Base-by-base conservation (phyloP, 805 yeast genomes). In the Candida piceae region DNA sequence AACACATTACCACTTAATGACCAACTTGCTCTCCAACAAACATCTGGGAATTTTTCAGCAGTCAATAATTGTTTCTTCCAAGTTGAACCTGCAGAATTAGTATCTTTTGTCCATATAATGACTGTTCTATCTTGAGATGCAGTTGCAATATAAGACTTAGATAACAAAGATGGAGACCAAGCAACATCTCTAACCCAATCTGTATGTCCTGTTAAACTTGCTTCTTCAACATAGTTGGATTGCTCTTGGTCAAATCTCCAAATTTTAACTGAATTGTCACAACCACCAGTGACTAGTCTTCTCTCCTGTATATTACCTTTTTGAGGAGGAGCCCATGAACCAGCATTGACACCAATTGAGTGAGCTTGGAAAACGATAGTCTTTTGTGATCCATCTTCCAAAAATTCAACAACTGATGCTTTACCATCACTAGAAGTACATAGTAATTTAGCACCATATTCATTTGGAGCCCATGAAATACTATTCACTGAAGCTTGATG, bases 101-200 rank as follows among this genome's bases (percentile, higher is more conserved):
- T 35, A 18, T 71, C 72, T 62, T 87, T 90, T 7, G 96, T 80
- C 99, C 99, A 93, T 57, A 93, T 84, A 42, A 89, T 70, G 35
- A 94, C 97, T 0, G 94, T 84, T 60, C 86, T 81, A 63, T 93
- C 99, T 65, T 93, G 97, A 16, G 97, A 89, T 8, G 96, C 97
- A 25, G 95, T 80, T 11, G 97, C 98, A 52, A 93, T 84, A 60
- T 88, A 90, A 11, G 95, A 80, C 50, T 85, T 82, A 32, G 86
- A 74, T 44, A 93, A 72, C 32, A 86, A 78, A 2, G 95, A 80
- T 32, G 97, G 96, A 16, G 96, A 87, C 98, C 98, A 93, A 4
- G 95, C 87, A 42, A 90, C 97, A 59, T 93, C 99, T 63, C 98
- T 80, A 23, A 93, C 97, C 99, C 99, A 93, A 62, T 93, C 98